Conservation (phyloP, 2,329 filamentous ascomycete species). For the Neonectria neomacrospora region DNA sequence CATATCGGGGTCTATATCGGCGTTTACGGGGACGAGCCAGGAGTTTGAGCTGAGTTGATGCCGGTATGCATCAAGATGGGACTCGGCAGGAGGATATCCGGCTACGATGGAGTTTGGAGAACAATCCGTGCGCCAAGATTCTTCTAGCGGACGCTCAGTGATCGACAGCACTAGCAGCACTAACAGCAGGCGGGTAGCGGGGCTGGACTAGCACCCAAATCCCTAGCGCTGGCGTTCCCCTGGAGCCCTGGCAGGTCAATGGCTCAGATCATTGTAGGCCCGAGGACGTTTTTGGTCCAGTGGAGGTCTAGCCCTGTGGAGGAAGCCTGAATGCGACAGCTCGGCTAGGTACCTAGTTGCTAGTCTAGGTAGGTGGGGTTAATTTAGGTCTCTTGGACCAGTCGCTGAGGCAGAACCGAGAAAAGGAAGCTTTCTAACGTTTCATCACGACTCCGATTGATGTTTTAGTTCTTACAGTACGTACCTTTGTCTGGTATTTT, state of each 20-base stretch:
- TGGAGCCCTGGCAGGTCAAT: neutral
- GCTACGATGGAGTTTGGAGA: no score
- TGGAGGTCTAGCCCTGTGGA: neutral
- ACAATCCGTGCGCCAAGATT: no score
- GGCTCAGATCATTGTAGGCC: neutral
- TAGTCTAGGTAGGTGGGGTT: no score
- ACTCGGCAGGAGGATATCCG: neutral
- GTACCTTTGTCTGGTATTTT: neutral
- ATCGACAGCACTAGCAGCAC: neutral
- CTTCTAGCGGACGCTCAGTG: neutral
- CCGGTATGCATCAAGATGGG: neutral
- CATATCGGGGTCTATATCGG: constrained; percentile 15
- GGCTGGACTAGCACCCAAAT: neutral
- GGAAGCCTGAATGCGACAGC: neutral
- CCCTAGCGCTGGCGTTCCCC: neutral
- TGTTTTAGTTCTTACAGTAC: neutral
- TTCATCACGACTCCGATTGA: neutral
- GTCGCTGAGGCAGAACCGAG: no score
- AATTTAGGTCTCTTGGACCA: no score
- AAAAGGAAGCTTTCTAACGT: neutral
- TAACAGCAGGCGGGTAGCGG: neutral
- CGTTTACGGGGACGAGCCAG: constrained; percentile 20
- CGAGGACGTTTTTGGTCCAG: neutral
- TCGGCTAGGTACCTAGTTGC: no score
- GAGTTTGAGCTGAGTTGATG: constrained; percentile 24